phyloP scores from a whole-genome alignment of 805 yeast genomes.

The Nakazawaea wickerhamii region DNA sequence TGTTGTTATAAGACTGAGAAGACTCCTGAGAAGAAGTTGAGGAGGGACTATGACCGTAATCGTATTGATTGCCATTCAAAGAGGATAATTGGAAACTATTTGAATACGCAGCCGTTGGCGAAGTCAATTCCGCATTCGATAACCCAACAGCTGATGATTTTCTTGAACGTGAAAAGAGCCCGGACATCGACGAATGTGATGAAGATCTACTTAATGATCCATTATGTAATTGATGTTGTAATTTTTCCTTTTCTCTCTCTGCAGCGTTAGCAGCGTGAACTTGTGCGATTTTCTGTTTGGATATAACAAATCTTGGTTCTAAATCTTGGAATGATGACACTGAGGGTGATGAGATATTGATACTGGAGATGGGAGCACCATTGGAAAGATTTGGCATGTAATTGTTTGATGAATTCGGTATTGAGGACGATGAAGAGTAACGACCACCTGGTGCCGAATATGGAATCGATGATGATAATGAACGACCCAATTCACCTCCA shows the following conservation, averaged over 20 bases:
- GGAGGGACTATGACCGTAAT: constrained; percentile 21
- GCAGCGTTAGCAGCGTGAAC: constrained; percentile 41
- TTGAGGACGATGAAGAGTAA: constrained; percentile 24
- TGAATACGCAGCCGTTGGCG: constrained; percentile 11
- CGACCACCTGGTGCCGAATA: constrained; percentile 68
- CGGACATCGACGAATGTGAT: constrained; percentile 44
- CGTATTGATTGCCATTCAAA: constrained; percentile 4
- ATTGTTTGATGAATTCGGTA: constrained; percentile 20
- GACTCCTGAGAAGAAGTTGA: constrained; percentile 24
- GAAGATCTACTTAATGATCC: constrained; percentile 28
- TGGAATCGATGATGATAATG: constrained; percentile 57
- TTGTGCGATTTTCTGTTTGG: constrained; percentile 65
- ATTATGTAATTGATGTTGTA: constrained; percentile 8
- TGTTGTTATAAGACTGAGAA: constrained; percentile 28
- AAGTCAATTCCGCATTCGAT: constrained; percentile 19
- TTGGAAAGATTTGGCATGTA: constrained; percentile 48
- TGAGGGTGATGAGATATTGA: constrained; percentile 66
- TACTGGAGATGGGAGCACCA: constrained; percentile 55
- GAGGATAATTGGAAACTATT: constrained; percentile 10
- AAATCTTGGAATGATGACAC: constrained; percentile 52
- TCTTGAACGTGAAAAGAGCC: constrained; percentile 43
- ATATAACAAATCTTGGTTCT: constrained; percentile 83
- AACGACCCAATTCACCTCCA: constrained; percentile 27
- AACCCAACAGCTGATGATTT: constrained; percentile 35
- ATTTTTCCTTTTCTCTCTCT: constrained; percentile 17